Conservation (phyloP, 352 stramenopile species). For the Phytopythium vexans region DNA sequence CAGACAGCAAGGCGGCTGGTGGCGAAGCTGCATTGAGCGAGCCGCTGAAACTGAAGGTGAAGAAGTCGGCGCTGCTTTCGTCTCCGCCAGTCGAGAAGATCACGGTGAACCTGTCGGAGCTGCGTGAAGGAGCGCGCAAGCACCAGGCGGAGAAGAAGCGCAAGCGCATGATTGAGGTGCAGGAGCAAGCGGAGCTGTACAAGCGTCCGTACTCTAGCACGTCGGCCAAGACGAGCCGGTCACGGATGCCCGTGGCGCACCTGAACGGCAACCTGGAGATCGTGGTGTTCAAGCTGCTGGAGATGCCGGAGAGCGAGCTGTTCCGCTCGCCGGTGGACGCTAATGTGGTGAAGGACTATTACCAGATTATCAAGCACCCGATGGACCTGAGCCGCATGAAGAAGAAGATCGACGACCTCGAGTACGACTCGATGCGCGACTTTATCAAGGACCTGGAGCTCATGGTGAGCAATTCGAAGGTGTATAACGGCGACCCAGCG, state of each 20-base stretch:
- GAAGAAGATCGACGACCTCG: constrained; percentile 55
- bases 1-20: constrained; percentile 12
- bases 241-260: constrained; percentile 71
- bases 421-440: constrained; percentile 83
- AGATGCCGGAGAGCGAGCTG: constrained; percentile 77
- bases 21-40: constrained; percentile 24
- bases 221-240: constrained; percentile 68
- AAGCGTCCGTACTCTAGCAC: constrained; percentile 77
- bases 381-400: constrained; percentile 77
- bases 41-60: constrained; percentile 61
- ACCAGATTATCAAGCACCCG: constrained; percentile 81
- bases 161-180: constrained; percentile 68
- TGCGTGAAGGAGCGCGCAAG: constrained; percentile 72
- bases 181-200: constrained; percentile 77
- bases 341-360: constrained; percentile 65
- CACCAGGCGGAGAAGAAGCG: constrained; percentile 80
- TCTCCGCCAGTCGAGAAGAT: constrained; percentile 38
- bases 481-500: constrained; percentile 74
- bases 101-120: constrained; percentile 70
- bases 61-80: constrained; percentile 20
- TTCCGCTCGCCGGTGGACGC: constrained; percentile 71
- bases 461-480: constrained; percentile 83
- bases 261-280: constrained; percentile 62
- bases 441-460: constrained; percentile 85
- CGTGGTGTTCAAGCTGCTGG: constrained; percentile 63